Conservation (phyloP, 208 protist species). For the Herpetomonas samuelpessoai region DNA sequence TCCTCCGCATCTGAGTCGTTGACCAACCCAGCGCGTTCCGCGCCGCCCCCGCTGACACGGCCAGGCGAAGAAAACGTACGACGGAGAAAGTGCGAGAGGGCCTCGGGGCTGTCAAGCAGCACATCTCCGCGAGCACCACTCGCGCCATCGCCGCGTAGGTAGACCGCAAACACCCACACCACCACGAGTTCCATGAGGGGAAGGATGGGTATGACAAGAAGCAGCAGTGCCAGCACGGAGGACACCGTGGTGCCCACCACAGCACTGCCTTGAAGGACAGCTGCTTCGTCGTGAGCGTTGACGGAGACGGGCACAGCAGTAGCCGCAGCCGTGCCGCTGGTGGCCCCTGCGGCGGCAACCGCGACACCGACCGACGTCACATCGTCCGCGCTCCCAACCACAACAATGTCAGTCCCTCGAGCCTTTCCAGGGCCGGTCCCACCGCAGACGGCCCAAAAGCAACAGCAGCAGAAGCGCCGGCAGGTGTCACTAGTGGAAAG, state of each 20-base stretch:
- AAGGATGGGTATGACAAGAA: conserved; percentile 13
- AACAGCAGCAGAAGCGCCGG: not conserved
- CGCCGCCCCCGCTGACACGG: too few relatives aligned
- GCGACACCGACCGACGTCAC: too few relatives aligned
- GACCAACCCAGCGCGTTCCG: not conserved
- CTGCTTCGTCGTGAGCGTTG: not conserved
- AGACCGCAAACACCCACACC: conserved; percentile 10
- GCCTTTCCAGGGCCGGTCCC: not conserved
- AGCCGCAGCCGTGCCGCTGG: too few relatives aligned
- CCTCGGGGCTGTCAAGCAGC: not conserved
- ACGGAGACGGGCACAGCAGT: too few relatives aligned
- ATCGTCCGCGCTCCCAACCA: too few relatives aligned
- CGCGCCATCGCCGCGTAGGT: conserved; percentile 6
- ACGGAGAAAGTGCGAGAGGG: not conserved
- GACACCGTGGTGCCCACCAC: not conserved
- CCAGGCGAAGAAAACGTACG: not conserved
- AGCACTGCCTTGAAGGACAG: not conserved
- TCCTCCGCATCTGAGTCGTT: not conserved
- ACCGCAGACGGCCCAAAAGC: not conserved
- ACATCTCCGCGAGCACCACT: not conserved
- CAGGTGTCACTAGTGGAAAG: not conserved
- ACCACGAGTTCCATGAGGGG: conserved; percentile 21
- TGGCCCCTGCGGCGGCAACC: too few relatives aligned
- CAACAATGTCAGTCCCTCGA: too few relatives aligned
- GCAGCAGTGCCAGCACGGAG: conserved; percentile 3